phyloP scores from a whole-genome alignment of 2,329 filamentous ascomycete species.

The Pseudogymnoascus sp. region DNA sequence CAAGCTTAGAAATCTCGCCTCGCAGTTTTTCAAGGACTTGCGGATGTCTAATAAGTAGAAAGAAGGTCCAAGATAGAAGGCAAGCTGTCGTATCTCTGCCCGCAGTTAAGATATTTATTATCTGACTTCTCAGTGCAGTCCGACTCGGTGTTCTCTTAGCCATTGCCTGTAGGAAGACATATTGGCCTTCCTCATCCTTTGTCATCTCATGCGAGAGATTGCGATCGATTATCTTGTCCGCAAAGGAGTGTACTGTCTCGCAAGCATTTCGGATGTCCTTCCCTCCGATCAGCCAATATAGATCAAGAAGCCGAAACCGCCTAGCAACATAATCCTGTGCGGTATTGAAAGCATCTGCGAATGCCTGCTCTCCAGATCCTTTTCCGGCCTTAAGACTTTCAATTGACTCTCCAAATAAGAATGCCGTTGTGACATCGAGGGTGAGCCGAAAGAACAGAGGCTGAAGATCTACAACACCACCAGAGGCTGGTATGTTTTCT shows the following conservation, averaged over 20 bases:
- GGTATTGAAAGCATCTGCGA: conserved; percentile 32
- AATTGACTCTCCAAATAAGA: conserved; percentile 45
- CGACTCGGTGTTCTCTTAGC: conserved; percentile 26
- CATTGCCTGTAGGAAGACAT: conserved; percentile 12
- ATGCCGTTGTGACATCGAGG: conserved; percentile 48
- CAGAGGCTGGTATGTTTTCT: not conserved
- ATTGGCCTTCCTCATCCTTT: conserved; percentile 14
- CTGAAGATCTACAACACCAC: conserved; percentile 27
- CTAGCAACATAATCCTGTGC: conserved; percentile 28
- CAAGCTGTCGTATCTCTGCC: conserved; percentile 14
- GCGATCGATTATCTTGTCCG: conserved; percentile 25
- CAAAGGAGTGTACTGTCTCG: conserved; percentile 18
- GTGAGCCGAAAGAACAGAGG: conserved; percentile 43
- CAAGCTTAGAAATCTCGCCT: not conserved
- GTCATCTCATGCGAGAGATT: conserved; percentile 25
- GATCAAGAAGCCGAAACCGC: conserved; percentile 24
- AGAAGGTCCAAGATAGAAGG: conserved; percentile 14
- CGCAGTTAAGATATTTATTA: conserved; percentile 27
- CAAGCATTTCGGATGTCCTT: conserved; percentile 22
- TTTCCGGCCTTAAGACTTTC: conserved; percentile 19
- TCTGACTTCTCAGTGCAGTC: conserved; percentile 27
- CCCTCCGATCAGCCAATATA: conserved; percentile 20
- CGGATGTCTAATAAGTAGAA: conserved; percentile 15
- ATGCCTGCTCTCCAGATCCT: conserved; percentile 17
- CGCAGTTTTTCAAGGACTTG: conserved; percentile 8